These are phyloP conservation scores for Elsinoe batatas DNA, from an alignment of 2,329 filamentous ascomycete genomes.

Conservation along the genomic window DNA sequence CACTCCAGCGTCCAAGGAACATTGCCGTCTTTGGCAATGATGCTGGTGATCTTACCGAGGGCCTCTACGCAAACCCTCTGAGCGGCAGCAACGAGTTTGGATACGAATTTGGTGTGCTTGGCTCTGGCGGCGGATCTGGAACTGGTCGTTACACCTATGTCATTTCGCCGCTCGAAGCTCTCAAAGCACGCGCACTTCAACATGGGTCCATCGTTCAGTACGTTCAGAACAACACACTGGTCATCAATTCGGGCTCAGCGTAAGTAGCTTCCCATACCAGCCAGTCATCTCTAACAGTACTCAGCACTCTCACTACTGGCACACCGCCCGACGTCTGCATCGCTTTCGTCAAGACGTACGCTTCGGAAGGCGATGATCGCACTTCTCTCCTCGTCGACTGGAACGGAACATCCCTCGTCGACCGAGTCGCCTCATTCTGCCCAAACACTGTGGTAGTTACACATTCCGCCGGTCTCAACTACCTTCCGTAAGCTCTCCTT, in stretches of 20 bases:
- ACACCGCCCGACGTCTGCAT: slow-evolving; percentile 37
- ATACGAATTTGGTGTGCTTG: slow-evolving; percentile 35
- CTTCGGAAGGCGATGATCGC: slow-evolving; percentile 38
- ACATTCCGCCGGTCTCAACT: slow-evolving; percentile 35
- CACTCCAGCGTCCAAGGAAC: slow-evolving; percentile 42
- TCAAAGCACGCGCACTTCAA: slow-evolving; percentile 24
- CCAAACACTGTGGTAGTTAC: slow-evolving; percentile 44
- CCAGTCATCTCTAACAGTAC: neutral
- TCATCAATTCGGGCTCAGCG: slow-evolving; percentile 16
- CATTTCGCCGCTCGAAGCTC: slow-evolving; percentile 33
- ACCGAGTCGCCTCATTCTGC: slow-evolving; percentile 37
- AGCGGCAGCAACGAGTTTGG: slow-evolving; percentile 19
- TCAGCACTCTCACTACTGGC: slow-evolving; percentile 3
- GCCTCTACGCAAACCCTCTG: slow-evolving; percentile 30
- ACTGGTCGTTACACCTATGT: slow-evolving; percentile 31
- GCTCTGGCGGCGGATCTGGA: slow-evolving; percentile 34
- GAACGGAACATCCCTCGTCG: slow-evolving; percentile 34
- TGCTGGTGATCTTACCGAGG: slow-evolving; percentile 39
- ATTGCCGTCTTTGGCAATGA: slow-evolving; percentile 43
- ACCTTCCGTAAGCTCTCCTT: slow-evolving; percentile 27
- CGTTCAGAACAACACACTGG: slow-evolving; percentile 31
- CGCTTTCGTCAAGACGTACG: slow-evolving; percentile 51
- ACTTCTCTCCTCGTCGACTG: slow-evolving; percentile 33
- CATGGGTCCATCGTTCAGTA: slow-evolving; percentile 37
- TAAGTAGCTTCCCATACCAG: slow-evolving; percentile 13